These are phyloP conservation scores for Phytophthora litchii DNA, from an alignment of 352 stramenopile species.

Conservation along the genomic window DNA sequence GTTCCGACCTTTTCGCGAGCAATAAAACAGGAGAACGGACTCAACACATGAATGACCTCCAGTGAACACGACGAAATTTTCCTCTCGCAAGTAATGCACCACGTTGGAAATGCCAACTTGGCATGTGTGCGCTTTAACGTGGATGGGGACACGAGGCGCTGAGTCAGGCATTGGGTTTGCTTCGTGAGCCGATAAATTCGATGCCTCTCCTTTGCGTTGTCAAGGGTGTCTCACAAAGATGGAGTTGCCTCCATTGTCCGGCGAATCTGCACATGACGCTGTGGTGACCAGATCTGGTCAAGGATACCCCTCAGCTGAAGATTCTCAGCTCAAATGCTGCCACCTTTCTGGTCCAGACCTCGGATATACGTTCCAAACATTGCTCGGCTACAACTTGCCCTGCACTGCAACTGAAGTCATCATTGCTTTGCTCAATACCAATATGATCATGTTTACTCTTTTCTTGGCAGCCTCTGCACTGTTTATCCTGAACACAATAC, in stretches of 20 bases:
- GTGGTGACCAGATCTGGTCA: constrained; percentile 14
- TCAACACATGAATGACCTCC: constrained; percentile 1
- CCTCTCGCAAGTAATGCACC: constrained; percentile 11
- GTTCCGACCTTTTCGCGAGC: constrained; percentile 19
- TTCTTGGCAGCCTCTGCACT: constrained; percentile 11
- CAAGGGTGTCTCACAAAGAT: neutral
- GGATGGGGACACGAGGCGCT: constrained; percentile 6
- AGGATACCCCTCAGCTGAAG: constrained; percentile 4
- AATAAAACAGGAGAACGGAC: constrained; percentile 12
- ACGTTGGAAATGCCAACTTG: constrained; percentile 22
- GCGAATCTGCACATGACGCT: constrained; percentile 2
- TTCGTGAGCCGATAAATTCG: constrained; percentile 6
- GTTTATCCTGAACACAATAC: neutral
- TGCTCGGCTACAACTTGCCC: constrained; percentile 3
- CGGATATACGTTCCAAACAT: neutral
- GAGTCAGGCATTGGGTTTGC: constrained; percentile 9
- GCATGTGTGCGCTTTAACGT: constrained; percentile 10
- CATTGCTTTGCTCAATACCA: constrained; percentile 1
- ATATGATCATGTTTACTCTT: constrained; percentile 17
- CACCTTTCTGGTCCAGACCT: constrained; percentile 14
- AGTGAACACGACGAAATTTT: constrained; percentile 11
- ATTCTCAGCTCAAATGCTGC: constrained; percentile 3
- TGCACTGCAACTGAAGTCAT: neutral
- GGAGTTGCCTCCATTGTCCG: neutral
- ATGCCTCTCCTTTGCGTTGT: constrained; percentile 5